Conservation (phyloP, 2,329 filamentous ascomycete species). For the Neobulgaria alba region DNA sequence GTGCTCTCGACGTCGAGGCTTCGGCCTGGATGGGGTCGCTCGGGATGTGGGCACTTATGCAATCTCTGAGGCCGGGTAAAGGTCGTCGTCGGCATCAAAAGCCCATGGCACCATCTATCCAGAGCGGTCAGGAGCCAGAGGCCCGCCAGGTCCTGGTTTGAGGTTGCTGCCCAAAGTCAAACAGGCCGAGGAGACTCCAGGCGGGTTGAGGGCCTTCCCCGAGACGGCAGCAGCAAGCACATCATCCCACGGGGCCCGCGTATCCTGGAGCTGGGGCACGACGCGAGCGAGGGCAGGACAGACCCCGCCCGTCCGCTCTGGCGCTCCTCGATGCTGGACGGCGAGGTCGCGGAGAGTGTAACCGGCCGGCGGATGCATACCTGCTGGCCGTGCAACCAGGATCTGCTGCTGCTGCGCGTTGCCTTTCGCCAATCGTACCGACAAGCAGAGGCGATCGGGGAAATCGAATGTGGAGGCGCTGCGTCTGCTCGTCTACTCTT, state of each 20-base stretch:
- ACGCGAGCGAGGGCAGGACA: no score
- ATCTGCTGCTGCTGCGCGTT: background rate
- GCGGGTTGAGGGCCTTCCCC: no score
- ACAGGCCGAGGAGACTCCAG: conserved; percentile 6
- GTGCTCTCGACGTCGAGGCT: no score
- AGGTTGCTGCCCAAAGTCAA: conserved; percentile 6
- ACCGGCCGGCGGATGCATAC: background rate
- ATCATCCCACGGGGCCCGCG: background rate
- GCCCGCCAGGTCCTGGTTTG: background rate
- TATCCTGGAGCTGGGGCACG: no score
- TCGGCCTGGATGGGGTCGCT: background rate
- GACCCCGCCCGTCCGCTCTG: no score
- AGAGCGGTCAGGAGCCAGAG: background rate
- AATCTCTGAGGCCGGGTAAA: background rate
- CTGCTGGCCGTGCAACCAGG: background rate
- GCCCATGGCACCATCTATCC: background rate
- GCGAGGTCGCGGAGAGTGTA: no score
- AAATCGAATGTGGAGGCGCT: no score
- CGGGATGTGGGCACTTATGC: background rate
- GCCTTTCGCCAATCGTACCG: background rate
- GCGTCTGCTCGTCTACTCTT: no score
- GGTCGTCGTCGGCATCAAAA: background rate
- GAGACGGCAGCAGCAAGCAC: no score
- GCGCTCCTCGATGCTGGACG: no score
- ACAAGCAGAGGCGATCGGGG: background rate